Conservation (phyloP, 148 eudicot species). For the Rhododendron mucronatum region DNA sequence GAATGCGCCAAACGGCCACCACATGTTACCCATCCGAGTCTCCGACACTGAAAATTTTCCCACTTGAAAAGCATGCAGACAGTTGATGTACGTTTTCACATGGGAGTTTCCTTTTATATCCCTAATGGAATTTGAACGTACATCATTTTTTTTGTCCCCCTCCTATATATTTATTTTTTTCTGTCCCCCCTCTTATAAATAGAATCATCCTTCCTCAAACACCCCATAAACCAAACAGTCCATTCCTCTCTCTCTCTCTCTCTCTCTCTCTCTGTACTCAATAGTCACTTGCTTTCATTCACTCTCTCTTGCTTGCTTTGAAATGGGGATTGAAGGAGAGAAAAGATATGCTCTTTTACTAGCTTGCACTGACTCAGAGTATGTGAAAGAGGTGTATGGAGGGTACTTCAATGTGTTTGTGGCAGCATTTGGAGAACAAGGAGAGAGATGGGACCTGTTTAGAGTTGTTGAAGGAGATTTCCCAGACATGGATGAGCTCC, state of each 20-base stretch:
- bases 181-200: not conserved
- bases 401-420: constrained; percentile 69
- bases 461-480: constrained; percentile 67
- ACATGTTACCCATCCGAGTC: too few relatives aligned
- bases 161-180: not conserved
- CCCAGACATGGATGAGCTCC: constrained; percentile 41
- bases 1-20: too few relatives aligned
- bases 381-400: constrained; percentile 51
- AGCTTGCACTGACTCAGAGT: constrained; percentile 67
- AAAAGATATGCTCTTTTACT: constrained; percentile 48
- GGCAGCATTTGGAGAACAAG: constrained; percentile 49
- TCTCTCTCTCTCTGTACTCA: not conserved
- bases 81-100: not conserved
- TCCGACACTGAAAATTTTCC: too few relatives aligned
- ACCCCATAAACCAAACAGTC: not conserved
- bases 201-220: not conserved
- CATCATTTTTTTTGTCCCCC: not conserved
- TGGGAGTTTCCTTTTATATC: not conserved
- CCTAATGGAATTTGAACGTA: not conserved
- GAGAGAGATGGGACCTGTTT: constrained; percentile 69
- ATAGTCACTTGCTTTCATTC: not conserved
- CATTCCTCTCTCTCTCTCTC: not conserved
- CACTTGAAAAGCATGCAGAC: too few relatives aligned
- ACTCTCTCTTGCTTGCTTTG: not conserved
- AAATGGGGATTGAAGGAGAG: constrained; percentile 25